Evolutionary conservation across 1,139 yeast species (phyloP).

Genomic region (Lodderomyces parapsilosis): DNA sequence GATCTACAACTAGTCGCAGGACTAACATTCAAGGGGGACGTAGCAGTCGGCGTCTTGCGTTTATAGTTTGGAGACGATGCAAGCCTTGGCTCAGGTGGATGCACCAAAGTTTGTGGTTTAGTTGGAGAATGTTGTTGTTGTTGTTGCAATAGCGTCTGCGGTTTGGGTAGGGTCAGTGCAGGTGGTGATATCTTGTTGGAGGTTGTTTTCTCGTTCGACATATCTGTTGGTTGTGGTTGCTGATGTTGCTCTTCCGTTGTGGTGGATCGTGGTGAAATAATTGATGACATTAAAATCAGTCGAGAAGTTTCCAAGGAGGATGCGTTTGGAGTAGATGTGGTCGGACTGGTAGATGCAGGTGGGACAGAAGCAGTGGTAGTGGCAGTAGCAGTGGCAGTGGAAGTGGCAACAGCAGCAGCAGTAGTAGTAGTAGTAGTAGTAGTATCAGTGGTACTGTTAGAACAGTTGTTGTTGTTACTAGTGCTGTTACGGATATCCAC

Average conservation of each 20-base stretch:
- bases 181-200: background rate
- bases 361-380: background rate
- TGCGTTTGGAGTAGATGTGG: background rate
- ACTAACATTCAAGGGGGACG: background rate
- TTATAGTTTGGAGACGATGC: background rate
- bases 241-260: too few relatives aligned
- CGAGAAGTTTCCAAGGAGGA: background rate
- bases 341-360: too few relatives aligned
- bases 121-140: background rate
- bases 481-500: too few relatives aligned
- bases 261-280: background rate
- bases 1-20: background rate
- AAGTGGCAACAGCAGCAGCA: background rate
- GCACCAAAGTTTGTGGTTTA: background rate
- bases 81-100: background rate
- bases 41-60: background rate
- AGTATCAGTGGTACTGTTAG: too few relatives aligned
- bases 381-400: background rate
- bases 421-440: background rate
- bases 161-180: too few relatives aligned
- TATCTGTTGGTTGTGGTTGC: background rate
- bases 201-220: background rate
- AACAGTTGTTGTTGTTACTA: too few relatives aligned
- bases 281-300: background rate
- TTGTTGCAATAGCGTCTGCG: too few relatives aligned